Base-by-base conservation (phyloP, 2,329 filamentous ascomycete species). In the Blastomyces silverae region DNA sequence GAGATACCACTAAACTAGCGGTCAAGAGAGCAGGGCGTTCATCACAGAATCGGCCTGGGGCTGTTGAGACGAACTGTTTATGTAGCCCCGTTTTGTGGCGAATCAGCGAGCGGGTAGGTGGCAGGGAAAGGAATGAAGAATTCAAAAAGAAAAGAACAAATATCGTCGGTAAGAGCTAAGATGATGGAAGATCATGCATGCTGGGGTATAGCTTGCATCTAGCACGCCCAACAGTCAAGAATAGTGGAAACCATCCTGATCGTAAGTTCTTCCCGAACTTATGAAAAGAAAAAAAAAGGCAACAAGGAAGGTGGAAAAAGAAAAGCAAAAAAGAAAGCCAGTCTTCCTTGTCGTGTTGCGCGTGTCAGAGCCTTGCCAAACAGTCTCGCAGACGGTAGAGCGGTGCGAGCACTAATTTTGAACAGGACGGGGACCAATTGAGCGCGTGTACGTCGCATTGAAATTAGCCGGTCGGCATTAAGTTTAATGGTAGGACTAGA, bases 71-170 rank as follows among this genome's bases (percentile, higher is more conserved):
- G 25, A 48, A 15, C 15, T 25, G 22, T 25, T 25, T 31, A 25
- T 46, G 25, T 28, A 31, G 58, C 39, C 58, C 15, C 37, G 39
- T 34, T 46, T 61, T 50, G 42, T 50, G 58, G 58, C 58, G 44
- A 61, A 48, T 50, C 58, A 48, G 25, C 25, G 39, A 22, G 22
- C 34, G 3, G 42, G 37, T 28, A 17, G n/a, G 48, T 20, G 58
- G 10, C 28, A 50, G 25, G 22, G 44, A 61, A 13, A n/a, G 25
- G 7, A 31, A n/a, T 48, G 25, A 48, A 46, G 25, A 31, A 31
- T 17, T 17, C 13, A 34, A 60, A 17, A 25, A 59, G 1, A 61
- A 34, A 59, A 8, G 22, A 34, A 46, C 20, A 20, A 2, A 39
- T 46, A 31, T 44, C n/a, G 20, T 59, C 34, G 31, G n/a, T 42